Base-by-base conservation (phyloP, 495 filamentous ascomycete genomes). In the Trypethelium eluteriae region DNA sequence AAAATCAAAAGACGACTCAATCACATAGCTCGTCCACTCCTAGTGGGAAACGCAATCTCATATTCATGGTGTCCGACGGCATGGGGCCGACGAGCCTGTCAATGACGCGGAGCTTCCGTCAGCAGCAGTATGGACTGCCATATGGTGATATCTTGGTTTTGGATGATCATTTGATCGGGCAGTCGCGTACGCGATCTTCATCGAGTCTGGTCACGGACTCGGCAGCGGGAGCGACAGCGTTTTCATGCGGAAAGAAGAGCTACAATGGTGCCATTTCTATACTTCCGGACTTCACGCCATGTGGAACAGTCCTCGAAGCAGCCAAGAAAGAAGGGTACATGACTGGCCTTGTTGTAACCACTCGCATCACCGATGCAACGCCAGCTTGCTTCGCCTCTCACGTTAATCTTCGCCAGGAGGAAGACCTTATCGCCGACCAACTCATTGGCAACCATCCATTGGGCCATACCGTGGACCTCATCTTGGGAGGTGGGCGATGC, bases 51-150 rank as follows among this genome's bases (percentile, higher is more conserved):
- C 82, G 89, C 35, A 98, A 97, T 73, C 77, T 98, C 47, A 88
- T 98, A 67, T 98, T 98, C 81, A 98, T 98, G 95, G 95, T 98
- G 9, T 95, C 90, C 0, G 94, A 98, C 73, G 94, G 93, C 65
- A 98, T 98, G 95, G 94, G 94, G 0, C 94, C 94, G 2, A 90
- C 93, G 32, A 93, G 90, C 74, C 81, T 98, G 35, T 85, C 85
- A 12, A 76, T 98, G 73, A 96, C 95, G 5, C 81, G 94, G 59
- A 86, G 84, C 72, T 98, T 91, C 79, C 81, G 85, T 38, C 94
- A 98, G 75, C 79, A 81, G 41, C 74, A 78, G n/a, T 80, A 86
- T 41, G 85, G 83, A 12, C 79, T 93, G 16, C 86, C 89, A 2
- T 78, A 82, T 65, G 85, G 86, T 65, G 83, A 95, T 68, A 86